Conservation (phyloP, 2,329 filamentous ascomycete genomes). For the Microsporum audouinii region DNA sequence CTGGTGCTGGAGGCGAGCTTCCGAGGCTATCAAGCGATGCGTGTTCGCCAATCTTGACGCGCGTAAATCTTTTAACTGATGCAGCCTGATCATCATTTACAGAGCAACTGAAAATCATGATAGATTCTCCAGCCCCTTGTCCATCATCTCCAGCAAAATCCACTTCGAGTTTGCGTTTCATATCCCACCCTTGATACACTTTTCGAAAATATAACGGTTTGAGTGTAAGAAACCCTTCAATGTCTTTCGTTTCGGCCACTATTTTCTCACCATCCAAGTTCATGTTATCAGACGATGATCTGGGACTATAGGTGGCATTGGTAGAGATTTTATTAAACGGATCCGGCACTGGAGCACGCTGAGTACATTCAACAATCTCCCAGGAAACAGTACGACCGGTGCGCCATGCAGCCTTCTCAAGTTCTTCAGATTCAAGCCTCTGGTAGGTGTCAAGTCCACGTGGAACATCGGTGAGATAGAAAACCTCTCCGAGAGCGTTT, state of each 20-base stretch:
- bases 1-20: conserved; percentile 15
- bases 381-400: conserved; percentile 69
- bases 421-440: conserved; percentile 39
- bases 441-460: conserved; percentile 41
- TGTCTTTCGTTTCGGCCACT: conserved; percentile 64
- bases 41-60: conserved; percentile 35
- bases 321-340: conserved; percentile 57
- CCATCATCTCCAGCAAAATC: conserved; percentile 78
- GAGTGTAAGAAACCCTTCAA: conserved; percentile 62
- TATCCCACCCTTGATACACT: conserved; percentile 78
- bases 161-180: conserved; percentile 72
- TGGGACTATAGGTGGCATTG: conserved; percentile 67
- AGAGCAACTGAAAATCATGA: conserved; percentile 65
- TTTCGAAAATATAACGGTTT: conserved; percentile 68
- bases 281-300: conserved; percentile 64
- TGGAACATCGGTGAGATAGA: conserved; percentile 65
- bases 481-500: conserved; percentile 87
- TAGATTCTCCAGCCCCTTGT: conserved; percentile 61
- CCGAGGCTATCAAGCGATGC: conserved; percentile 14
- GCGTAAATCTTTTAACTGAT: conserved; percentile 47
- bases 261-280: conserved; percentile 59
- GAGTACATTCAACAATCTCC: conserved; percentile 67
- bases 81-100: conserved; percentile 47
- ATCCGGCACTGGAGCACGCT: conserved; percentile 59
- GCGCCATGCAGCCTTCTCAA: conserved; percentile 62